Conservation (phyloP, 805 yeast species). For the Cyberlindnera veronae region DNA sequence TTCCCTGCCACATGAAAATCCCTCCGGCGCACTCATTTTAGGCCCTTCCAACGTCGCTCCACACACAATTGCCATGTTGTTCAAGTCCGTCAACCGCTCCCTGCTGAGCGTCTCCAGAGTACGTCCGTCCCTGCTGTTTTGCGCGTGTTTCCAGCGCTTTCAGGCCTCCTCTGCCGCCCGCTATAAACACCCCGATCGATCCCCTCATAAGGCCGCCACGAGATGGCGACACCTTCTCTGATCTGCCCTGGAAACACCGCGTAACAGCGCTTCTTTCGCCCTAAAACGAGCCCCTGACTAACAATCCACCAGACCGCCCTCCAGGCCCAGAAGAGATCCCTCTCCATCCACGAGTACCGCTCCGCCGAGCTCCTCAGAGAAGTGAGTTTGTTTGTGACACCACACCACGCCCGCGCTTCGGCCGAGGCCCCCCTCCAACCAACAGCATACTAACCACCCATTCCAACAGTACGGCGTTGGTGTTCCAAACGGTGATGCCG, state of each 20-base stretch:
- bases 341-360: conserved; percentile 94
- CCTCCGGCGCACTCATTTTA: background rate
- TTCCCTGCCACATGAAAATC: background rate
- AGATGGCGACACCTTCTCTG: background rate
- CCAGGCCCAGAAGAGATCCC: conserved; percentile 50
- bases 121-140: conserved; percentile 1
- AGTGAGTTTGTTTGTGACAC: conserved; percentile 12
- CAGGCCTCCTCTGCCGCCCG: background rate
- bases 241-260: background rate
- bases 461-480: conserved; percentile 67
- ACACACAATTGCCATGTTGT: conserved; percentile 5
- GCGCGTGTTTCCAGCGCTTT: background rate
- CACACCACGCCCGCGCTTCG: conserved; percentile 3
- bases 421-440: background rate
- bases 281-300: too few relatives aligned
- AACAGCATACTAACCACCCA: background rate
- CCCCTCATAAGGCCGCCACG: too few relatives aligned
- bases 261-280: background rate
- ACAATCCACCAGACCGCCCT: conserved; percentile 14
- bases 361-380: conserved; percentile 78
- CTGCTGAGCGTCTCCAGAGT: conserved; percentile 15
- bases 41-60: background rate
- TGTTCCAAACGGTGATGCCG: conserved; percentile 89
- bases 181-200: too few relatives aligned
- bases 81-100: conserved; percentile 15